These are phyloP conservation scores for Penicillium silybi DNA, from an alignment of 495 filamentous ascomycete genomes.

Conservation along the genomic window DNA sequence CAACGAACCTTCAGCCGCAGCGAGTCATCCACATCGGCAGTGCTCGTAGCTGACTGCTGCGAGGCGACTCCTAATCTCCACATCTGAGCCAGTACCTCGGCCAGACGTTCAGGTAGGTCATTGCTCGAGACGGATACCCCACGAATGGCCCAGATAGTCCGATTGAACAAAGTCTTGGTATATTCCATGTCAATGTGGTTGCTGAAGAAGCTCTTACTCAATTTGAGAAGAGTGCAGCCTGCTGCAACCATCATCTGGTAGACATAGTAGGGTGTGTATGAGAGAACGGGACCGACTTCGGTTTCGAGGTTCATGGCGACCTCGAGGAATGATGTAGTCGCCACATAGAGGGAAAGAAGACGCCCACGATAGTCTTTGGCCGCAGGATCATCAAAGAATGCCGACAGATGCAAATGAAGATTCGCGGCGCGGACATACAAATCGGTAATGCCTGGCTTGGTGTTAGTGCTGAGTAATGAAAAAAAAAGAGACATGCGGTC, in stretches of 20 bases:
- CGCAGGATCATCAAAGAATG: slow-evolving; percentile 80
- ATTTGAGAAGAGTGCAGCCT: slow-evolving; percentile 78
- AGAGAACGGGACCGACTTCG: slow-evolving; percentile 49
- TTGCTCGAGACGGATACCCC: slow-evolving; percentile 76
- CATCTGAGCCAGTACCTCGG: slow-evolving; percentile 87
- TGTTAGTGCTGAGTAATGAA: slow-evolving; percentile 14
- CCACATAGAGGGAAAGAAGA: slow-evolving; percentile 71
- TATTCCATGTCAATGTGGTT: slow-evolving; percentile 66
- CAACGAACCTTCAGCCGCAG: slow-evolving; percentile 83
- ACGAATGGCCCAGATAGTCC: slow-evolving; percentile 72
- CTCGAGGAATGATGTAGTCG: slow-evolving; percentile 72
- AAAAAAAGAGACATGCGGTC: background rate
- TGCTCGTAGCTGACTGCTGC: slow-evolving; percentile 26
- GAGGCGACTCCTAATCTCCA: slow-evolving; percentile 70
- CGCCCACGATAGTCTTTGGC: slow-evolving; percentile 73
- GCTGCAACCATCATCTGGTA: slow-evolving; percentile 90
- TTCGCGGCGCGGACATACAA: slow-evolving; percentile 75
- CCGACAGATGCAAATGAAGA: slow-evolving; percentile 78
- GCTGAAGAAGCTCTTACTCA: slow-evolving; percentile 78
- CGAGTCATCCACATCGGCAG: slow-evolving; percentile 56
- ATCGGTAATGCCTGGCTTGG: slow-evolving; percentile 54
- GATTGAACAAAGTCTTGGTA: slow-evolving; percentile 70
- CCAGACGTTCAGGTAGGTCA: slow-evolving; percentile 78
- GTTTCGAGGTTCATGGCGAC: slow-evolving; percentile 60
- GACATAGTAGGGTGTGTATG: slow-evolving; percentile 78